These are phyloP conservation scores for Prunus dulcis DNA, from an alignment of 306 rosid species.

Conservation along the genomic window DNA sequence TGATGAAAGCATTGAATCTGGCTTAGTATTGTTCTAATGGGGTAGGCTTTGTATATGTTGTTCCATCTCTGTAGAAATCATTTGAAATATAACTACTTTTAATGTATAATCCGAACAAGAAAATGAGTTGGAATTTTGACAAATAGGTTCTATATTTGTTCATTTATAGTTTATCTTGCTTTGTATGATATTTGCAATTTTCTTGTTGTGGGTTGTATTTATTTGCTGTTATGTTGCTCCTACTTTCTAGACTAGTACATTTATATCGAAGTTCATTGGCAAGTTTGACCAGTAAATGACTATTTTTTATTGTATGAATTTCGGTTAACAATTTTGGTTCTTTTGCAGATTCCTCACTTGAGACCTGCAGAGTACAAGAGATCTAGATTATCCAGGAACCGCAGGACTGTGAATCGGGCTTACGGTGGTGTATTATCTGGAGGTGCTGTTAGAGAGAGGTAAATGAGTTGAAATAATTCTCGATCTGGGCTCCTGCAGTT, in stretches of 20 bases:
- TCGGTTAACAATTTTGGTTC: not conserved
- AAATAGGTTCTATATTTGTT: not conserved
- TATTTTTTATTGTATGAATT: not conserved
- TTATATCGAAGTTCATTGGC: not conserved
- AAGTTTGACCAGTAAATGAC: not conserved
- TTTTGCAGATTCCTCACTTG: slow-evolving; percentile 74
- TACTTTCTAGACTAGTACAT: not conserved
- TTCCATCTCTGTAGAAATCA: not conserved
- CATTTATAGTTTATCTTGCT: not conserved
- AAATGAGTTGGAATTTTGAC: not conserved
- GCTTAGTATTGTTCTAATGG: too few species aligned
- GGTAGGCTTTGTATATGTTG: not conserved
- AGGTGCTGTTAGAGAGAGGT: slow-evolving; percentile 88
- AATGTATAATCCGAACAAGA: not conserved
- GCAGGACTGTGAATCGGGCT: slow-evolving; percentile 76
- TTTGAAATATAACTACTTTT: too few species aligned
- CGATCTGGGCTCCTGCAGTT: too few species aligned
- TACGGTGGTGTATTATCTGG: slow-evolving; percentile 85
- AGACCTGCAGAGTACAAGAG: slow-evolving; percentile 88
- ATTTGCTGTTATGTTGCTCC: not conserved
- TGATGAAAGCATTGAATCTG: too few species aligned
- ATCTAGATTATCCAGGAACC: slow-evolving; percentile 73
- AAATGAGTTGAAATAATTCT: not conserved
- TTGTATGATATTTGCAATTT: not conserved
- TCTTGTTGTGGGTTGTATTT: too few species aligned